These are phyloP conservation scores for Naganishia liquefaciens DNA, from an alignment of 1,284 basidiomycete genomes.

Conservation along the genomic window DNA sequence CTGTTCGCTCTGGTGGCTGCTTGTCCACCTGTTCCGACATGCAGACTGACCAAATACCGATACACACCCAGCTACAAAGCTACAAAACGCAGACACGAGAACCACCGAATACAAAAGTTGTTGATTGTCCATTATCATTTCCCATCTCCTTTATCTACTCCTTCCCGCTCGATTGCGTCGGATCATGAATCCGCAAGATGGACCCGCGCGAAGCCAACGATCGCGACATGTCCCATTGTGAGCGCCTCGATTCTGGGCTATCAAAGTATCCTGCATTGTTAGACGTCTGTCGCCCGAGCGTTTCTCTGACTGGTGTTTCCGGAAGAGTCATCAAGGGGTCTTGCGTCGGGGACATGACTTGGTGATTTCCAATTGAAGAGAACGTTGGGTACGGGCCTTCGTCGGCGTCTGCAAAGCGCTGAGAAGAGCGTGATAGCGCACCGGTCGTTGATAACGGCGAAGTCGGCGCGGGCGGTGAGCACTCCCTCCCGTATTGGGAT, in stretches of 20 bases:
- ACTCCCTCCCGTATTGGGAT: not conserved
- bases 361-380: not conserved
- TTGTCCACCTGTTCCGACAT: no score
- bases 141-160: no score
- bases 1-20: no score
- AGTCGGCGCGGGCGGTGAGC: not conserved
- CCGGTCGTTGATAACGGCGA: not conserved
- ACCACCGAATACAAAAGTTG: not conserved
- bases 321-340: conserved; percentile 8
- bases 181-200: conserved; percentile 22
- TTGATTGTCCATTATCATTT: conserved; percentile 2
- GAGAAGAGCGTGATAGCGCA: conserved; percentile 5
- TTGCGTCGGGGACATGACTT: conserved; percentile 6
- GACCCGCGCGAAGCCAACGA: conserved; percentile 15
- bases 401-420: conserved; percentile 26
- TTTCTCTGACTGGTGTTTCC: not conserved
- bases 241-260: not conserved
- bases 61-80: not conserved
- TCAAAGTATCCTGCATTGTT: not conserved
- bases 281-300: not conserved
- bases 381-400: conserved; percentile 23
- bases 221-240: not conserved
- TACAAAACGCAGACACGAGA: not conserved
- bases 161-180: not conserved
- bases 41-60: not conserved